Base-by-base conservation (phyloP, 2,329 filamentous ascomycete genomes). In the Microsporum ferrugineum region DNA sequence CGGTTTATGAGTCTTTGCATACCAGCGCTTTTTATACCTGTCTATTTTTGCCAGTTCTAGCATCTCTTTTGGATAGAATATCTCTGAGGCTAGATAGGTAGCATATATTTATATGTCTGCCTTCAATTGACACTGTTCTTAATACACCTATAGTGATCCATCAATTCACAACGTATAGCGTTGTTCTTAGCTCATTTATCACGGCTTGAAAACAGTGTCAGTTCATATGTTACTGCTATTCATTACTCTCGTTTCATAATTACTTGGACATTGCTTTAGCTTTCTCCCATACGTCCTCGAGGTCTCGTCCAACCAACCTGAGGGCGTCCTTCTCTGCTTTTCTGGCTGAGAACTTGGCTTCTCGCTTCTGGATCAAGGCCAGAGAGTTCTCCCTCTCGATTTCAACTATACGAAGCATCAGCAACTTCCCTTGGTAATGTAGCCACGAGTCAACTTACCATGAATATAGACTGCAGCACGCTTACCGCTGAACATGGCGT, bases 401-500 rank as follows among this genome's bases (percentile, higher is more conserved):
- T 29, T 59, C 39, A 41, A 59, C 57, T 59, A 59, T 31, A 17
- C 14, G 27, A 34, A 31, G 12, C 27, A 29, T 53, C 29, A 53
- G 49, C n/a, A 34, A 53, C 29, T n/a, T 53, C 27, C 10, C 29
- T 43, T n/a, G n/a, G 39, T 43, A 31, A 12, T 34, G 31, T 29
- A 12, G 8, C 31, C 34, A 41, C 12, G 17, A 27, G 27, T 31
- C 27, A 49, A 72, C 80, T 74, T 67, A 83, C 82, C 76, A 64
- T 86, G 83, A 3, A 83, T 62, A 57, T 72, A 82, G 0, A 86
- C 82, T 3, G 80, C 82, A 0, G 82, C 75, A 34, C 77, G 71
- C 76, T 86, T 86, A 2, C 82, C 83, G 10, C 74, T 80, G 66
- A 75, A 85, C 66, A 86, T 77, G 0, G 84, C 83, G 63, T 85